Evolutionary conservation across 139 green algal genomes (phyloP), one percentile per base, ranked within the genome.

Genomic region (Chlamydomonas sphaeroides): DNA sequence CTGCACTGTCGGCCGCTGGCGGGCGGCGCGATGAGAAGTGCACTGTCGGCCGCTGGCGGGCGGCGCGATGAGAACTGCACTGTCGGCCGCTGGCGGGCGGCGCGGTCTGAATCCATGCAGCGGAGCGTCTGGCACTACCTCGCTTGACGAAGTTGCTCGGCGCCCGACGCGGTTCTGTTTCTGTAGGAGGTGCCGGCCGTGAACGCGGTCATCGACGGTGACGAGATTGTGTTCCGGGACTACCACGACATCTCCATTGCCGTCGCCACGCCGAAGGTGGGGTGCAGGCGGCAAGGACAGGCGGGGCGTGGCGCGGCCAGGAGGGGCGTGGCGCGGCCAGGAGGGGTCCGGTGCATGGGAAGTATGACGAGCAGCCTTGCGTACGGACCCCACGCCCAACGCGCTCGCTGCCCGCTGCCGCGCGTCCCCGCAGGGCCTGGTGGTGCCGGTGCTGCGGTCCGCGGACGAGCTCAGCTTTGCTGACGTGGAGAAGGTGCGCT

Each of bases 181-280:
- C 48, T 28, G 30, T 85, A 94, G 76, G 86, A 95, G 78, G 93
- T 98, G 33, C 96, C 96, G 1, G 92, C 95, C 1, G 96, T 98
- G 20, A 99, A 98, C 83, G 96, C 90, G 7, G 95, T 98, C 18
- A 99, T 99, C 65, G 96, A 99, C 63, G 94, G 92, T 48, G 93
- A 98, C 59, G 95, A 98, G 71, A 98, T 99, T 78, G 86, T 99
- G 42, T 99, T 99, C 92, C 84, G 81, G 23, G 89, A 93, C 77
- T 93, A 90, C 69, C 73, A 93, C 63, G 97, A 99, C 92, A 95
- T 99, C 80, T 95, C 87, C 70, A 83, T 81, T 41, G 86, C 84
- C 21, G 79, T 90, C n/a, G 81, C 81, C 56, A 90, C 78, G n/a
- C 81, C 84, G 45, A 90, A 87, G 74, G 74, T 80, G 41, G 2